Evolutionary conservation across 179 eudicot species (phyloP), one percentile per base, ranked within the genome.

Genomic region (Patellifolia procumbens): DNA sequence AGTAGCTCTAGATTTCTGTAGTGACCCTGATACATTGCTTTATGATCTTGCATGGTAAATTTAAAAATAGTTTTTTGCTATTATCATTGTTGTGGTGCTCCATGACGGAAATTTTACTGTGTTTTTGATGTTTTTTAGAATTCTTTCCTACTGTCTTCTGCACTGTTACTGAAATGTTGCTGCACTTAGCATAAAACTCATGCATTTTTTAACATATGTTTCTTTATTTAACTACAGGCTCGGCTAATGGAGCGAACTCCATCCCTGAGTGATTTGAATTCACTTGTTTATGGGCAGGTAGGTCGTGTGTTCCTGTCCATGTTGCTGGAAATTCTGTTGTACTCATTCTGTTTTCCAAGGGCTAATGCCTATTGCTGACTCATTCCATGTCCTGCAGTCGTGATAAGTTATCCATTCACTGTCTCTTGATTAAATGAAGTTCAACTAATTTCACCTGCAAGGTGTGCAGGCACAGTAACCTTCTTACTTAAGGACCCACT

Each of bases 251-350:
- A 93, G 85, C 93, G 91, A 86, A 86, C 91, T 24, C 99, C 99
- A 35, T 95, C 99, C 8, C 74, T 93, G n/a, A 95, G 98, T 83
- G 99, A 90, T 79, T 80, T 95, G 62, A 91, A 91, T 80, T 92
- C 91, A 74, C 90, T 93, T 79, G 89, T 95, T 45, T 91, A 93
- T 87, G 97, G 97, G 70, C 98, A 95, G 92, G 99, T 90, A 78
- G 73, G 19, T 63, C 37, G 31, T 17, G 35, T 56, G 31, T 67
- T 73, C 24, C 10, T 75, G 35, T 62, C 51, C 11, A 29, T 65
- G 7, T 11, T 29, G 34, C 31, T 69, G 34, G 26, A 35, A 69
- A 65, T 11, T 72, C 51, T 76, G 58, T 11, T 64, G 42, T 43
- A 51, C 13, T 17, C 26, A 5, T 13, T 11, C 34, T 31, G 3